Base-by-base conservation (phyloP, 2,329 filamentous ascomycete species). In the Myriosclerotinia curreyana region DNA sequence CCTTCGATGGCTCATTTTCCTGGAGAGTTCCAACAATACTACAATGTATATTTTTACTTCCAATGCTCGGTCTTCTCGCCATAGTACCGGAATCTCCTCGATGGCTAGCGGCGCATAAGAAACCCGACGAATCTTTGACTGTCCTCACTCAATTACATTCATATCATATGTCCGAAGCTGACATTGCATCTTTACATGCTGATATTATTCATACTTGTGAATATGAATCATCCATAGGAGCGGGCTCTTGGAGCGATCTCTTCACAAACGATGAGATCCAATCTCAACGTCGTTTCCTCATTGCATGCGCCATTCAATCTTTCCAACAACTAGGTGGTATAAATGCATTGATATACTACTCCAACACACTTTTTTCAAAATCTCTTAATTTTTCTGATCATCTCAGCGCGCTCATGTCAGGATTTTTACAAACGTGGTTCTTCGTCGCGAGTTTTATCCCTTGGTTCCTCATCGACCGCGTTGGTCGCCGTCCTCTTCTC, bases 401-500 rank as follows among this genome's bases (percentile, higher is more conserved):
- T 51, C 77, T 82, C 70, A 78, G 82, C 4, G 74, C 80, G 4
- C 74, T 84, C 42, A 80, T 84, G 72, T 80, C 80, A n/a, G 81
- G 81, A 42, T 79, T 82, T 66, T 74, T 83, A 15, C 79, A 82
- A 71, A 82, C 80, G 0, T 80, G 76, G 76, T 78, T 78, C 66
- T 77, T 78, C 64, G 55, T 77, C 28, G 76, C 76, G 0, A 78
- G 76, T 0, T 75, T 76, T n/a, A 74, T 77, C 4, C 75, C 77
- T 2, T 69, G 77, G 44, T 71, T 76, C 7, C 67, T 77, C 1
- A 80, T 81, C 56, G 79, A 81, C 74, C 81, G 85, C 1, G 81
- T 87, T 1, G 87, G 87, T 8, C 85, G 89, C 34, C 82, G 88
- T 17, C 83, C 84, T 70, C 81, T 92, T 66, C 89, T 92, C 82